Conservation (phyloP, 257 asterid species). For the Solanum arcanum region DNA sequence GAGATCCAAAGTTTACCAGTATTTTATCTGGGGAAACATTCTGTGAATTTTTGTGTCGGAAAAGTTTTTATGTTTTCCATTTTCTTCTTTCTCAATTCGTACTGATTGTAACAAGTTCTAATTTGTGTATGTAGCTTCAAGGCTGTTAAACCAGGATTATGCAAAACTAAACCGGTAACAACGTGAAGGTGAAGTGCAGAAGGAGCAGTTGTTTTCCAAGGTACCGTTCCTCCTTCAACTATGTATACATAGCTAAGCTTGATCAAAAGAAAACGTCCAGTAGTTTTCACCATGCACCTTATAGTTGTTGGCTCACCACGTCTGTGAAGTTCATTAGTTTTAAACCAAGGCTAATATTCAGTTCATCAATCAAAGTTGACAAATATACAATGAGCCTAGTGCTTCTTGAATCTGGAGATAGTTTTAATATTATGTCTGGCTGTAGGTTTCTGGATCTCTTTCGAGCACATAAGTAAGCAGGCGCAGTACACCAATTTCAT, state of each 20-base stretch:
- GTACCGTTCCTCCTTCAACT: neutral
- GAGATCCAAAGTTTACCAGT: neutral
- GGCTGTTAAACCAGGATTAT: neutral
- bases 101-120: neutral
- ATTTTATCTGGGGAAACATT: neutral
- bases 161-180: neutral
- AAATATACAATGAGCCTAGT: neutral
- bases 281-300: neutral
- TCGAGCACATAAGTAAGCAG: neutral
- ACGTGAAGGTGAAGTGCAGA: neutral
- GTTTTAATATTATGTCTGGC: neutral
- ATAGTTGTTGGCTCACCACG: neutral
- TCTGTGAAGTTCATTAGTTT: neutral
- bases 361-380: neutral
- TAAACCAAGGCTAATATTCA: neutral
- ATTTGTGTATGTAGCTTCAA: neutral
- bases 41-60: neutral
- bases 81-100: neutral
- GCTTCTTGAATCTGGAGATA: neutral
- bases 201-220: neutral
- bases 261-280: neutral
- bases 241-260: neutral
- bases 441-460: neutral
- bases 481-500: neutral
- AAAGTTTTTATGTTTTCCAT: neutral